Evolutionary conservation across 441 rosid species (phyloP).

Genomic region (Adansonia grandidieri): DNA sequence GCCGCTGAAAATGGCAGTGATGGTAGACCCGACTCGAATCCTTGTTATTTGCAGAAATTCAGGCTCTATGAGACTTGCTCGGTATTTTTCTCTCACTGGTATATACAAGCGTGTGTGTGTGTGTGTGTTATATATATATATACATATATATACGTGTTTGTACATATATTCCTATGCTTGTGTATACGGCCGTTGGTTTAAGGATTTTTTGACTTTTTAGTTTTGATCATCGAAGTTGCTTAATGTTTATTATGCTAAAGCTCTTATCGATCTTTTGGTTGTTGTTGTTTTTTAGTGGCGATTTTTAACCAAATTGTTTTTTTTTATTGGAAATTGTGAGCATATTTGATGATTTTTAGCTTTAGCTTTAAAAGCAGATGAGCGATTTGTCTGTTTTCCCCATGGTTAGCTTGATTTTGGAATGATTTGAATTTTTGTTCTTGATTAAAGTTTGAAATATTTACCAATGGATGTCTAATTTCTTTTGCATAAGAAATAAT

Average conservation of each 20-base stretch:
- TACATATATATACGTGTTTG: neutral
- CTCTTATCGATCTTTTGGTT: neutral
- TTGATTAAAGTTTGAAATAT: neutral
- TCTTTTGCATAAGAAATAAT: neutral
- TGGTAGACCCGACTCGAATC: slow-evolving; percentile 34
- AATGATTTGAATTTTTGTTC: neutral
- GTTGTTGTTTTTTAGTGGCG: neutral
- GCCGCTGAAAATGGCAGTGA: slow-evolving; percentile 42
- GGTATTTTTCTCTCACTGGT: slow-evolving; percentile 35
- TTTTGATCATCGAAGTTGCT: slow-evolving; percentile 3
- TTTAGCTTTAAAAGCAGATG: neutral
- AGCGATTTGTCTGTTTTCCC: neutral
- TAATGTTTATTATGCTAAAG: neutral
- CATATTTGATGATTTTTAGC: neutral
- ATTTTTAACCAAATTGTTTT: neutral
- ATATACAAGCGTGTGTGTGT: no score
- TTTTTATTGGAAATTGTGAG: no score
- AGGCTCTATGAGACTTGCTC: slow-evolving; percentile 75
- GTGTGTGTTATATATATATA: neutral
- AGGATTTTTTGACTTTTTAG: neutral
- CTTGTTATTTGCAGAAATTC: slow-evolving; percentile 60
- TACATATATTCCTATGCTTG: neutral
- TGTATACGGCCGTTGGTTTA: neutral
- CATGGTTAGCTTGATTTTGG: neutral
- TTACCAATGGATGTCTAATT: neutral